Conservation (phyloP, 208 protist genomes). For the Leishmania turanica region DNA sequence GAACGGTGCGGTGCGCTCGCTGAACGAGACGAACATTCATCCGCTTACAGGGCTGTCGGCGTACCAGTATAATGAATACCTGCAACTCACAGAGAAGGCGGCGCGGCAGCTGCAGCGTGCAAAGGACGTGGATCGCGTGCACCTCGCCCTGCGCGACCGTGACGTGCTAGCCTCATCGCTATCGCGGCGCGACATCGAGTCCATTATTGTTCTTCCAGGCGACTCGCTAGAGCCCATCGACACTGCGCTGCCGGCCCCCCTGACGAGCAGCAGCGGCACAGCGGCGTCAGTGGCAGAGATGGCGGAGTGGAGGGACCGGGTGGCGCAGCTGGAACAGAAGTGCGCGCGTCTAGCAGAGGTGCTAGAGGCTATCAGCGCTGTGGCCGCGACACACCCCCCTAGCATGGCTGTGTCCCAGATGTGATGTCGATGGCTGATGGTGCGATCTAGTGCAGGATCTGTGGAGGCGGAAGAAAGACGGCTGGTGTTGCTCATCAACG, state of each 20-base stretch:
- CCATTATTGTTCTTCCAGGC: conserved; percentile 40
- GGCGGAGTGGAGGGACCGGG: conserved; percentile 27
- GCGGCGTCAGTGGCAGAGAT: conserved; percentile 17
- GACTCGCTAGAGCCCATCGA: conserved; percentile 26
- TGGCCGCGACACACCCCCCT: conserved; percentile 46
- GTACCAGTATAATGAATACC: conserved; percentile 45
- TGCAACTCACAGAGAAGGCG: conserved; percentile 36
- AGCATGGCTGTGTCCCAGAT: conserved; percentile 51
- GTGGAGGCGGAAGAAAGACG: neutral
- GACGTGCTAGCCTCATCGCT: conserved; percentile 52
- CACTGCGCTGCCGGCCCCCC: neutral
- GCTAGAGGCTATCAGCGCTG: conserved; percentile 46
- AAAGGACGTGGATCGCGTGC: conserved; percentile 63
- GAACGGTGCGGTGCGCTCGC: conserved; percentile 32
- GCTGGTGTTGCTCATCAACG: neutral
- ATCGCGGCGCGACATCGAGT: conserved; percentile 52
- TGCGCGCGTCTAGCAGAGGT: conserved; percentile 37
- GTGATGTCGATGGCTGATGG: neutral
- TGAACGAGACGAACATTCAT: conserved; percentile 41
- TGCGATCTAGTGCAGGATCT: neutral
- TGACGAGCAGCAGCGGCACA: neutral
- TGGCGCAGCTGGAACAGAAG: conserved; percentile 43
- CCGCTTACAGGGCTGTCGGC: conserved; percentile 51
- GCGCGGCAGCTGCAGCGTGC: conserved; percentile 57
- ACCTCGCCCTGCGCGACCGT: conserved; percentile 45